Conservation (phyloP, 352 stramenopile genomes). For the Globisporangium lucens region DNA sequence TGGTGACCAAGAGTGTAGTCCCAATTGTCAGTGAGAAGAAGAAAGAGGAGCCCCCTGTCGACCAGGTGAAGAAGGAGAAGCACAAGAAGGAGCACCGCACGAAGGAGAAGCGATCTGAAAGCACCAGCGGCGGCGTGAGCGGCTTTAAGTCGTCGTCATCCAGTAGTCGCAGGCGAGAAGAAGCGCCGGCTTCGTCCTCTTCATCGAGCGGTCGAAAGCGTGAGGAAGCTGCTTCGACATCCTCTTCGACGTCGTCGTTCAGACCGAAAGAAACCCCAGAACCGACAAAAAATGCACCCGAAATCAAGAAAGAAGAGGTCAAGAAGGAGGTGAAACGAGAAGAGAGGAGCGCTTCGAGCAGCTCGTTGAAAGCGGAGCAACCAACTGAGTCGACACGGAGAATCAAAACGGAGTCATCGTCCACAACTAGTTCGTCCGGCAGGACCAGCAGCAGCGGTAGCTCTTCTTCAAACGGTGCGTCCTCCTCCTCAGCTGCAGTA, state of each 20-base stretch:
- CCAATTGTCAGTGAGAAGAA: constrained; percentile 10
- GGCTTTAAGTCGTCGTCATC: constrained; percentile 9
- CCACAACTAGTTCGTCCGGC: constrained; percentile 18
- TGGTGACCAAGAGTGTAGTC: constrained; percentile 20
- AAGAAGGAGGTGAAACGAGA: constrained; percentile 10
- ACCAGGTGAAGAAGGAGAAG: constrained; percentile 25
- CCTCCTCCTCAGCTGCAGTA: neutral
- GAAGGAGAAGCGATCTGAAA: constrained; percentile 16
- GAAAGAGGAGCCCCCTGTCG: constrained; percentile 14
- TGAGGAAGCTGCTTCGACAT: constrained; percentile 2
- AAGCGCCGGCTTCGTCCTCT: neutral
- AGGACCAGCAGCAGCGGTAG: constrained; percentile 19
- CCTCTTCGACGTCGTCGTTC: constrained; percentile 2
- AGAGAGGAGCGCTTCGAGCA: constrained; percentile 8
- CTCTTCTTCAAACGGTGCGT: constrained; percentile 20
- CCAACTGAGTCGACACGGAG: neutral
- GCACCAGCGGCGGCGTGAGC: neutral
- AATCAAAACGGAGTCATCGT: constrained; percentile 13
- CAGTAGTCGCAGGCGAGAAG: constrained; percentile 5
- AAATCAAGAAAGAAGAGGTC: constrained; percentile 16
- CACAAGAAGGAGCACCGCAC: constrained; percentile 17
- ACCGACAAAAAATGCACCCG: neutral
- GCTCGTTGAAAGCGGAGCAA: constrained; percentile 8
- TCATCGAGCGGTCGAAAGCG: neutral
- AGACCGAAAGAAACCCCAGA: neutral